Conservation (phyloP, 78 protist species). For the Dictyostelium capitatum region DNA sequence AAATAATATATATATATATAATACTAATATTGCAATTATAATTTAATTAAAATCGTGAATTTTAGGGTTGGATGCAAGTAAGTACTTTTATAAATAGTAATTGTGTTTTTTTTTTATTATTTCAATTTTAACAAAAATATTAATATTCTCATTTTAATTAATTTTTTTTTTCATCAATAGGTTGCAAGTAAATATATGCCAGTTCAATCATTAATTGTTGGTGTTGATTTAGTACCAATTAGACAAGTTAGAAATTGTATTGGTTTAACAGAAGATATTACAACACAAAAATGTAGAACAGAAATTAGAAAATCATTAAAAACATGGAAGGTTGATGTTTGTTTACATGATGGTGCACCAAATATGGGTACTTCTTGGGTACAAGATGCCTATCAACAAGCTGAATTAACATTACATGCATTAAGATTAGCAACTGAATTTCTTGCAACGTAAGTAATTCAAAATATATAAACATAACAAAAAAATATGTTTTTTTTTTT, state of each 20-base stretch:
- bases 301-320: slow-evolving; percentile 84
- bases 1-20: neutral
- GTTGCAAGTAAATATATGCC: slow-evolving; percentile 97
- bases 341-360: slow-evolving; percentile 99
- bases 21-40: no score
- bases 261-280: slow-evolving; percentile 97
- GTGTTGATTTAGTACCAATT: slow-evolving; percentile 98
- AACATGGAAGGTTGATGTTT: slow-evolving; percentile 92
- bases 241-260: slow-evolving; percentile 93
- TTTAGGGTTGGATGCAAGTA: slow-evolving; percentile 30
- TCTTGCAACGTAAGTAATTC: slow-evolving; percentile 74
- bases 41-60: no score
- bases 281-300: slow-evolving; percentile 95
- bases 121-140: neutral
- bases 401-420: slow-evolving; percentile 95
- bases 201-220: slow-evolving; percentile 90
- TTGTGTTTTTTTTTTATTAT: neutral
- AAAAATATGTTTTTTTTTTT: no score
- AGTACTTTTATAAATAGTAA: no score
- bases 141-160: neutral
- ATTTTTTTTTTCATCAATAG: slow-evolving; percentile 45
- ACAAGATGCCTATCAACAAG: slow-evolving; percentile 98
- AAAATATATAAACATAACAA: no score
- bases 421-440: slow-evolving; percentile 96
- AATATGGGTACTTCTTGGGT: slow-evolving; percentile 98